A percentile compares a stretch with the other conserved stretches of the same genome.
Conservation (phyloP, 345 rosid genomes). For the Gossypium stocksii region DNA sequence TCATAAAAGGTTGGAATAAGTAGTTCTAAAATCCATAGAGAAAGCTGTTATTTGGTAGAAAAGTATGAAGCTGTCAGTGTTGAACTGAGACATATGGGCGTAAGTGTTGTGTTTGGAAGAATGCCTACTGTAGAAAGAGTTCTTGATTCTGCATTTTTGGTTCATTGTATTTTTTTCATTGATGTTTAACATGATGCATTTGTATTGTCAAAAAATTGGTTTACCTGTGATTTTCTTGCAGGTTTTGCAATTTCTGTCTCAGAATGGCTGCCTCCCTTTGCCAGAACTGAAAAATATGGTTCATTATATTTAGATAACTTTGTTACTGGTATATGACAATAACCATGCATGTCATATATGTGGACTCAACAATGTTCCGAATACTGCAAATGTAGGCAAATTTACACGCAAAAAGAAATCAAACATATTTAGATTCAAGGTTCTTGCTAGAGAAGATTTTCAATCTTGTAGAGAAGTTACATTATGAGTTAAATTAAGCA, state of each 20-base stretch:
- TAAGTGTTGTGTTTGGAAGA: conserved; percentile 3
- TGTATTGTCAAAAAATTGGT: conserved; percentile 6
- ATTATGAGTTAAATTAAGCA: background rate
- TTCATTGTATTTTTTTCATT: background rate
- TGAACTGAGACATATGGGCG: background rate
- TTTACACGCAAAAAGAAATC: background rate
- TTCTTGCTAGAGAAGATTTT: background rate
- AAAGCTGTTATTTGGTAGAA: background rate
- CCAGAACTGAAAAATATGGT: conserved; percentile 63
- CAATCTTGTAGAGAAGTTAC: background rate
- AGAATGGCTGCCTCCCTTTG: conserved; percentile 69
- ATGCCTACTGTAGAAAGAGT: background rate
- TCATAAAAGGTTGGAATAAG: background rate
- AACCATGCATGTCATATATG: background rate
- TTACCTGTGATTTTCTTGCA: conserved; percentile 84
- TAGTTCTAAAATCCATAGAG: background rate
- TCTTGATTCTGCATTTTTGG: background rate
- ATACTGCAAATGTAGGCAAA: background rate
- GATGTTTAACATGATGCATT: background rate
- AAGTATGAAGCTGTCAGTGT: background rate
- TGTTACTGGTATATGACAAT: background rate
- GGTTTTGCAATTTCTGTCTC: conserved; percentile 61
- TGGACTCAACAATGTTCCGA: background rate
- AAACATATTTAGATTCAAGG: background rate
- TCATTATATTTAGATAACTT: background rate